phyloP scores from a whole-genome alignment of 2,329 filamentous ascomycete species.

The Colletotrichum sp. region DNA sequence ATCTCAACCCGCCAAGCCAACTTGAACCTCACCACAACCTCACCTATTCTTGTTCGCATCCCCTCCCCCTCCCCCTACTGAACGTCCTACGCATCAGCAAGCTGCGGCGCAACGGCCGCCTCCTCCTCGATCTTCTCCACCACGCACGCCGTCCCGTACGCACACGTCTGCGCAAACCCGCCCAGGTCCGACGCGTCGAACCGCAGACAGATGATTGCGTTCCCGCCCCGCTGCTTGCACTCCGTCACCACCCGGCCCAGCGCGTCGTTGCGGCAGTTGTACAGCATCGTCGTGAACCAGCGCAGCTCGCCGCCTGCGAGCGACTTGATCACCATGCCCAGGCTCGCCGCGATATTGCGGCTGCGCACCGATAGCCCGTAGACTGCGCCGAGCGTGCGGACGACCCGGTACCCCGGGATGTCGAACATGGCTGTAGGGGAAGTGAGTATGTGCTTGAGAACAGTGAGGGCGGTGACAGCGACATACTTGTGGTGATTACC shows the following conservation, averaged over 20 bases:
- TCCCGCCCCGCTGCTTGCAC: slow-evolving; percentile 61
- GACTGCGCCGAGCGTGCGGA: slow-evolving; percentile 61
- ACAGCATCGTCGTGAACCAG: slow-evolving; percentile 65
- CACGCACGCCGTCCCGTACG: slow-evolving; percentile 64
- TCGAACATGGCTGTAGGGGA: slow-evolving; percentile 59
- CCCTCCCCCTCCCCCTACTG: not conserved
- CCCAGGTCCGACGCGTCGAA: slow-evolving; percentile 63
- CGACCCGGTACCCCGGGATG: slow-evolving; percentile 64
- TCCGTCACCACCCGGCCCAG: slow-evolving; percentile 60
- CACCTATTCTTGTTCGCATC: not conserved
- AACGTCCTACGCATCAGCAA: not conserved
- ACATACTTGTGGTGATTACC: slow-evolving; percentile 59
- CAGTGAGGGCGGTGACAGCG: not conserved
- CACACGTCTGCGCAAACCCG: slow-evolving; percentile 63
- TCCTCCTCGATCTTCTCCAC: slow-evolving; percentile 58
- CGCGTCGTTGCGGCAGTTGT: slow-evolving; percentile 64
- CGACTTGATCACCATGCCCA: slow-evolving; percentile 62
- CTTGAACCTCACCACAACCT: not conserved
- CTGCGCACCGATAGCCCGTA: slow-evolving; percentile 63
- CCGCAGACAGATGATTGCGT: slow-evolving; percentile 63
- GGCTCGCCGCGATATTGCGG: slow-evolving; percentile 61
- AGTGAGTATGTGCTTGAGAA: not conserved
- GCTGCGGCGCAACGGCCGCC: slow-evolving; percentile 16
- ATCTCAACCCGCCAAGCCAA: not conserved
- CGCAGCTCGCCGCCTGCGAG: slow-evolving; percentile 63